Conservation (phyloP, 2,329 filamentous ascomycete species). For the Chrysoporthe puriensis region DNA sequence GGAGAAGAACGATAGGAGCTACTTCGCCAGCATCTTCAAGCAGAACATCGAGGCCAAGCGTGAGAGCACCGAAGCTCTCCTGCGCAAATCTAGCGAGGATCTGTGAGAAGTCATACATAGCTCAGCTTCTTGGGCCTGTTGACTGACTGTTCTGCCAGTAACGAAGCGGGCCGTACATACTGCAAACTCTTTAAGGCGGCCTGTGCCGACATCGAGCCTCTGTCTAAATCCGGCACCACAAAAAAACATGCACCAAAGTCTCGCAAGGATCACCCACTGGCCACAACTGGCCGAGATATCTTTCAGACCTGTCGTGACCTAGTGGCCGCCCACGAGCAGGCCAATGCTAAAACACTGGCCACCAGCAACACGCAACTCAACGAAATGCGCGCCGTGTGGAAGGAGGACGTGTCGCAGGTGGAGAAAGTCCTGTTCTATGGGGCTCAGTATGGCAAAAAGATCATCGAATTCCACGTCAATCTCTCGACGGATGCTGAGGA, state of each 20-base stretch:
- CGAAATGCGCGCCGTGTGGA: slow-evolving; percentile 37
- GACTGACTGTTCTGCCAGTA: slow-evolving; percentile 10
- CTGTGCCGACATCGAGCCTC: not conserved
- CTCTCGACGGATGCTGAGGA: slow-evolving; percentile 13
- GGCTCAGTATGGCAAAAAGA: slow-evolving; percentile 37
- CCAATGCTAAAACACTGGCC: slow-evolving; percentile 34
- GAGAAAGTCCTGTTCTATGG: slow-evolving; percentile 39
- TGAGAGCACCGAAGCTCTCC: slow-evolving; percentile 30
- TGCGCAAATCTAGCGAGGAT: slow-evolving; percentile 34
- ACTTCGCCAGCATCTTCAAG: slow-evolving; percentile 30
- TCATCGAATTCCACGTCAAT: slow-evolving; percentile 32
- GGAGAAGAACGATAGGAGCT: slow-evolving; percentile 30
- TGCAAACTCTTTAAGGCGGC: slow-evolving; percentile 17
- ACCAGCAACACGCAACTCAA: slow-evolving; percentile 30
- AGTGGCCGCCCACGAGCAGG: slow-evolving; percentile 36
- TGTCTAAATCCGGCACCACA: not conserved
- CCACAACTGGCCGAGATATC: slow-evolving; percentile 32
- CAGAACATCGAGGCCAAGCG: slow-evolving; percentile 20
- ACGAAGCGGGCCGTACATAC: slow-evolving; percentile 17
- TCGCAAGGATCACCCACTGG: slow-evolving; percentile 32
- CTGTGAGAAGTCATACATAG: slow-evolving; percentile 34
- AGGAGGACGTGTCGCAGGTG: slow-evolving; percentile 39
- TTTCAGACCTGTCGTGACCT: slow-evolving; percentile 34
- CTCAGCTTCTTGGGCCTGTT: not conserved
- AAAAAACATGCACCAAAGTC: not conserved